Base-by-base conservation (phyloP, 352 stramenopile species). In the Pythium volutum region DNA sequence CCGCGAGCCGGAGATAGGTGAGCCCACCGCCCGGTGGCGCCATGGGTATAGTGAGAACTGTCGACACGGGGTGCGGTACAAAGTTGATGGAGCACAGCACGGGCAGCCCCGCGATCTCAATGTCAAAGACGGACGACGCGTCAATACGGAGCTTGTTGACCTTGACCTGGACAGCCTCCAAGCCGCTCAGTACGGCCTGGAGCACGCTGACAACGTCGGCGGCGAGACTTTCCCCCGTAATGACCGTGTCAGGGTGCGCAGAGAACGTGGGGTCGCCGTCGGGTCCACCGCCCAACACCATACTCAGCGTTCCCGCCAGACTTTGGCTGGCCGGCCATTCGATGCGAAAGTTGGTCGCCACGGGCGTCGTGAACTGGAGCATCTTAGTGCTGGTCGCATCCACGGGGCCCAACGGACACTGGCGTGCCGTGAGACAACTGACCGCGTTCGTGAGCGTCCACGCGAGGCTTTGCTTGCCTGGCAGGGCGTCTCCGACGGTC, bases 381-480 rank as follows among this genome's bases (percentile, higher is more conserved):
- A 69, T 64, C 48, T 60, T 59, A 2, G 54, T 45, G 8, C n/a
- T 4, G 1, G 29, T 23, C 6, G 39, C 46, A 20, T 63, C 36
- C 6, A 74, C 38, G 5, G 66, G 53, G 14, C 69, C 66, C 26
- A 76, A 65, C 6, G 69, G 69, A 45, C 66, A 76, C 9, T 48
- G 45, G 4, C 29, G 26, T 0, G 22, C 42, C 5, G 62, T 43
- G 11, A 76, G 18, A 18, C 62, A 69, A 27, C 59, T 71, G 16
- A 74, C 26, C 25, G 61, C 54, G 2, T 18, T 25, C 11, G 52
- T 66, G 15, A 23, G 33, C 14, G 41, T 66, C 66, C 53, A 69
- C 62, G 56, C 69, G n/a, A 16, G 3, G 14, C 53, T 57, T 2
- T 57, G 14, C 2, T n/a, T 39, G 20, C 9, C 9, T 11, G 36